Conservation (phyloP, 2,329 filamentous ascomycete species). For the Aspergillus novofumigatus region DNA sequence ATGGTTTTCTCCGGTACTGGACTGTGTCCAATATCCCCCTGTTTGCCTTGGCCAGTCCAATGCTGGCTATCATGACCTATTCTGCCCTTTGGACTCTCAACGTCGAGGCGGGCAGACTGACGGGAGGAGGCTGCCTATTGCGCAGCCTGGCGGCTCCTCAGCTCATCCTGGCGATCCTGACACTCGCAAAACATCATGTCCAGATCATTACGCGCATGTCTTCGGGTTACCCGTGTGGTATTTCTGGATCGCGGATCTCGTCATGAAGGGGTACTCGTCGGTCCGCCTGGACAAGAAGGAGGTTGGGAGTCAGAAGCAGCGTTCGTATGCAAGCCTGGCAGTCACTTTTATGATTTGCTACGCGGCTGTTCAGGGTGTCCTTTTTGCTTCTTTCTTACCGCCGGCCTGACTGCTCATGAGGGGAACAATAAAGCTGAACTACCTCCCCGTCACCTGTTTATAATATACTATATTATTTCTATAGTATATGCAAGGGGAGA, state of each 20-base stretch:
- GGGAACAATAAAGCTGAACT: no score
- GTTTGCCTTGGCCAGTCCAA: conserved; percentile 6
- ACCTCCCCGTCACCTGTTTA: no score
- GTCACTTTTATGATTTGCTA: conserved; percentile 6
- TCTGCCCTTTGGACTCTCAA: neutral
- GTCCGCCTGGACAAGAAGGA: neutral
- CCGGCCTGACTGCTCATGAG: neutral
- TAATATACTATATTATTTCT: no score
- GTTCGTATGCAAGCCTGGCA: neutral
- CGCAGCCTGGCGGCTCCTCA: conserved; percentile 6
- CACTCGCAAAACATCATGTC: conserved; percentile 5
- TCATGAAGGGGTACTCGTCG: no score
- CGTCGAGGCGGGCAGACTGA: neutral
- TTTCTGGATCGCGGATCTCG: conserved; percentile 1
- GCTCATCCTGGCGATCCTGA: conserved; percentile 1
- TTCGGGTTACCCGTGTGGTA: conserved; percentile 10
- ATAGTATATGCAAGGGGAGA: no score
- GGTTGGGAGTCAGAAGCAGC: neutral
- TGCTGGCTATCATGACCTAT: neutral
- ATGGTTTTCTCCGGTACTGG: conserved; percentile 10
- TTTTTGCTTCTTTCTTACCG: conserved; percentile 8
- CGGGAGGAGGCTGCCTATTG: neutral
- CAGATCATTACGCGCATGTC: conserved; percentile 9
- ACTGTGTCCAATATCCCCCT: conserved; percentile 6
- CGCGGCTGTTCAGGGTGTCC: conserved; percentile 2